A percentile compares a stretch with the other conserved stretches of the same genome.
Conservation (phyloP, 805 yeast genomes). For the Priceomyces carsonii region DNA sequence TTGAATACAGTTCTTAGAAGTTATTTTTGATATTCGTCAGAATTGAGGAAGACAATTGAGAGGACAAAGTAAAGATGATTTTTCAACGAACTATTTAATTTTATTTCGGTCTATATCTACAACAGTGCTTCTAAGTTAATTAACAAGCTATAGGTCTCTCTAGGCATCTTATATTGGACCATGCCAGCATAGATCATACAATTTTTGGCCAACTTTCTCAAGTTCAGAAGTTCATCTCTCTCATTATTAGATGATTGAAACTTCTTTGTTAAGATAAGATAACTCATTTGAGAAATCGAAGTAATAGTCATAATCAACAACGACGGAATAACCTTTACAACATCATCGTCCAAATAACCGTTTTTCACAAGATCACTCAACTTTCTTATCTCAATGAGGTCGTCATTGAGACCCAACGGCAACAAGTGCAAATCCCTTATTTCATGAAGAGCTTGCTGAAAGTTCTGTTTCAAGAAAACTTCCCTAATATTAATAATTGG, state of each 20-base stretch:
- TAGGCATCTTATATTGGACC: slow-evolving; percentile 90
- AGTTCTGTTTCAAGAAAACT: slow-evolving; percentile 53
- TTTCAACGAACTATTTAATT: neutral
- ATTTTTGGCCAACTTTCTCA: slow-evolving; percentile 68
- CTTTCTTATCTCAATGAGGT: slow-evolving; percentile 58
- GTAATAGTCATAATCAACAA: slow-evolving; percentile 81
- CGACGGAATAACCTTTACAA: slow-evolving; percentile 78
- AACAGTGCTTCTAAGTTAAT: slow-evolving; percentile 59
- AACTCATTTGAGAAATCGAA: slow-evolving; percentile 60
- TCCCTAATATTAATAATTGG: slow-evolving; percentile 69
- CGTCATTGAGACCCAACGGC: slow-evolving; percentile 53
- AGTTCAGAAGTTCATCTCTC: slow-evolving; percentile 50
- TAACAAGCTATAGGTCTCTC: slow-evolving; percentile 73
- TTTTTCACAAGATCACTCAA: slow-evolving; percentile 64
- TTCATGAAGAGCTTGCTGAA: slow-evolving; percentile 56
- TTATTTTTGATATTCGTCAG: too few species aligned
- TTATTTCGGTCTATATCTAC: slow-evolving; percentile 10
- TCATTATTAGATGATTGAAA: slow-evolving; percentile 49
- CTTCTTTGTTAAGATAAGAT: slow-evolving; percentile 41
- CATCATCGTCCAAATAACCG: slow-evolving; percentile 61
- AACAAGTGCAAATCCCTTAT: slow-evolving; percentile 64
- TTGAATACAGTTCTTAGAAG: neutral
- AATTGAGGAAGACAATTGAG: too few species aligned
- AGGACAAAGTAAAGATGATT: too few species aligned
- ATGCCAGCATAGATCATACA: slow-evolving; percentile 95